Conservation (phyloP, 2,329 filamentous ascomycete species). For the Xylariomycetidae sp. region DNA sequence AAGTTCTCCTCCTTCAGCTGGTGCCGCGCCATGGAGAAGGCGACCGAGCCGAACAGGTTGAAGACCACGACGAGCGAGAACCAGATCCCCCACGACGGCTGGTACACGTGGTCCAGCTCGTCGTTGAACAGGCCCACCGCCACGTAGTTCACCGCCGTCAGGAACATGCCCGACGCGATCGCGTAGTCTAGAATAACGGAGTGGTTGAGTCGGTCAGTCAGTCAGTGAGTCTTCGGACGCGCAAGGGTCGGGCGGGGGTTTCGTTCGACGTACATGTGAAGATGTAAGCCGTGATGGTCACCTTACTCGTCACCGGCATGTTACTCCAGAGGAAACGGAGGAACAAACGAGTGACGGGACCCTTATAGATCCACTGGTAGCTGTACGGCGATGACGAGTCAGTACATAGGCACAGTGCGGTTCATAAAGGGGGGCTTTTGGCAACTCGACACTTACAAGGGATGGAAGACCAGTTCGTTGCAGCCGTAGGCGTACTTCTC, state of each 20-base stretch:
- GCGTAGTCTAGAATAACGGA: too few relatives aligned
- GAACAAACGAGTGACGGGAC: slow-evolving; percentile 4
- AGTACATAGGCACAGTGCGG: too few relatives aligned
- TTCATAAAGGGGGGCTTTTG: too few relatives aligned
- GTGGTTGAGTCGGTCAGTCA: too few relatives aligned
- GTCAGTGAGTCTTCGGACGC: too few relatives aligned
- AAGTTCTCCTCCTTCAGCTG: slow-evolving; percentile 7
- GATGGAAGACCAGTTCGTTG: slow-evolving; percentile 3
- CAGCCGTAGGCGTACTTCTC: slow-evolving; percentile 8
- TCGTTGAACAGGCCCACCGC: slow-evolving; percentile 12
- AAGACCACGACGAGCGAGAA: neutral
- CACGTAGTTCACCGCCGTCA: slow-evolving; percentile 23
- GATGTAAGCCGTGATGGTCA: slow-evolving; percentile 17
- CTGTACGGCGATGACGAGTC: too few relatives aligned
- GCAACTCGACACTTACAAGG: too few relatives aligned
- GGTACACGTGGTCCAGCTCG: slow-evolving; percentile 4
- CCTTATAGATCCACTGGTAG: slow-evolving; percentile 6
- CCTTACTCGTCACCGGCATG: slow-evolving; percentile 3
- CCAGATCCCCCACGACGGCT: neutral
- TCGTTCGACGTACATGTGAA: too few relatives aligned
- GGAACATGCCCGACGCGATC: slow-evolving; percentile 19
- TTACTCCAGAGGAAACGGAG: slow-evolving; percentile 2
- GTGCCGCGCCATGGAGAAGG: neutral
- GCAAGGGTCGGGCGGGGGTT: too few relatives aligned
- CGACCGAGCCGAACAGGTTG: neutral